Conservation (phyloP, 331 rosid species). For the Spiraea crenata region DNA sequence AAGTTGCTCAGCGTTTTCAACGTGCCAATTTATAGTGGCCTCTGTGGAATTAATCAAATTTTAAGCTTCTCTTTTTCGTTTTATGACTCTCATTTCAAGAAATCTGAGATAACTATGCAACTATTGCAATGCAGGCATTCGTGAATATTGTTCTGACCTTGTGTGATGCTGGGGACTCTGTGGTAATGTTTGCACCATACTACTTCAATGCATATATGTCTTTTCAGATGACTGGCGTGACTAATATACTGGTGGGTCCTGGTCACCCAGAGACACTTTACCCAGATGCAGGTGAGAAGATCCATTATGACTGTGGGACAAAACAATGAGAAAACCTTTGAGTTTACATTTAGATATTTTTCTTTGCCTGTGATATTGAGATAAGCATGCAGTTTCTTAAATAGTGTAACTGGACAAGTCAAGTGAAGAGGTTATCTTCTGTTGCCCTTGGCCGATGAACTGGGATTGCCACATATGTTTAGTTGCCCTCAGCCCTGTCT, state of each 20-base stretch:
- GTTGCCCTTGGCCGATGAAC: background rate
- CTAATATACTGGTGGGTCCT: slow-evolving; percentile 81
- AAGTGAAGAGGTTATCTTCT: slow-evolving; percentile 12
- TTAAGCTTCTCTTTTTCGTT: background rate
- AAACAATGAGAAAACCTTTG: slow-evolving; percentile 3
- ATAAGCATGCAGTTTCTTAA: slow-evolving; percentile 5
- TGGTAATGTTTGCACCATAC: slow-evolving; percentile 97
- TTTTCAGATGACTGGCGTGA: slow-evolving; percentile 97
- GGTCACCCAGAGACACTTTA: slow-evolving; percentile 68
- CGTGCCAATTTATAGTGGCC: background rate
- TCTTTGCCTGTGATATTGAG: background rate
- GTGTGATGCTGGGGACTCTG: slow-evolving; percentile 92
- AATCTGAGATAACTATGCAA: slow-evolving; percentile 26
- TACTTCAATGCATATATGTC: slow-evolving; percentile 98
- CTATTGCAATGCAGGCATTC: slow-evolving; percentile 71
- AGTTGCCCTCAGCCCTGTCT: background rate
- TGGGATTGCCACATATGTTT: background rate
- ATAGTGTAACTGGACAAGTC: background rate
- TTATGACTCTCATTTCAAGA: slow-evolving; percentile 21
- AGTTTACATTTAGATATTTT: background rate
- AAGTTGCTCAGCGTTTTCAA: background rate
- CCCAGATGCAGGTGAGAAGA: slow-evolving; percentile 84
- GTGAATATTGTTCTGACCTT: slow-evolving; percentile 91
- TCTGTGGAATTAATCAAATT: background rate
- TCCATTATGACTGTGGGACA: background rate